A percentile compares a stretch with the other conserved stretches of the same genome.
phyloP scores from a whole-genome alignment of 257 asterid species.

The Solanum microdontum region DNA sequence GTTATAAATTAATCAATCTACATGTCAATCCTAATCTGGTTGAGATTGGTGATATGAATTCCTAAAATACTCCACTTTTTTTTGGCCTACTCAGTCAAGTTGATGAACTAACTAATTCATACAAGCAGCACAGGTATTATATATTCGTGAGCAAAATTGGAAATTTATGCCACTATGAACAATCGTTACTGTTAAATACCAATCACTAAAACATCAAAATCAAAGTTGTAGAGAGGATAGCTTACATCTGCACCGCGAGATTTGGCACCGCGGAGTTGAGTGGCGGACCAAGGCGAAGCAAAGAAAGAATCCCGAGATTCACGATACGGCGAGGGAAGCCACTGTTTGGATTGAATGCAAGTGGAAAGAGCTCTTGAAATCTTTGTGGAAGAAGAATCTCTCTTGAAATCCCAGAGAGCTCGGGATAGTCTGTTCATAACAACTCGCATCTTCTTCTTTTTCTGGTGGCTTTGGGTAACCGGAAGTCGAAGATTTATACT shows the following conservation, averaged over 20 bases:
- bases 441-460: constrained; percentile 24
- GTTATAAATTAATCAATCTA: not conserved
- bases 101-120: not conserved
- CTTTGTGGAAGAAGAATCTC: not conserved
- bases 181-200: not conserved
- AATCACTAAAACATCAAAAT: not conserved
- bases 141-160: not conserved
- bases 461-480: not conserved
- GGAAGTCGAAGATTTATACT: not conserved
- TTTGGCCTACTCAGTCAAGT: not conserved
- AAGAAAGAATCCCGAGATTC: constrained; percentile 7
- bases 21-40: not conserved
- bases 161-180: not conserved
- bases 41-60: not conserved
- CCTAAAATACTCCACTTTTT: not conserved
- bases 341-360: constrained; percentile 5
- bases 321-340: constrained; percentile 6
- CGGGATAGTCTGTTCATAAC: constrained; percentile 20
- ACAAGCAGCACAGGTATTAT: not conserved
- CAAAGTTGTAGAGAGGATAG: not conserved
- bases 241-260: constrained; percentile 76
- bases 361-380: constrained; percentile 11
- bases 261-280: constrained; percentile 75
- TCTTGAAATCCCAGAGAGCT: constrained; percentile 17
- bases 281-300: constrained; percentile 58